Evolutionary conservation across 2,329 filamentous ascomycete species (phyloP).

Genomic region (Nemania sp.): DNA sequence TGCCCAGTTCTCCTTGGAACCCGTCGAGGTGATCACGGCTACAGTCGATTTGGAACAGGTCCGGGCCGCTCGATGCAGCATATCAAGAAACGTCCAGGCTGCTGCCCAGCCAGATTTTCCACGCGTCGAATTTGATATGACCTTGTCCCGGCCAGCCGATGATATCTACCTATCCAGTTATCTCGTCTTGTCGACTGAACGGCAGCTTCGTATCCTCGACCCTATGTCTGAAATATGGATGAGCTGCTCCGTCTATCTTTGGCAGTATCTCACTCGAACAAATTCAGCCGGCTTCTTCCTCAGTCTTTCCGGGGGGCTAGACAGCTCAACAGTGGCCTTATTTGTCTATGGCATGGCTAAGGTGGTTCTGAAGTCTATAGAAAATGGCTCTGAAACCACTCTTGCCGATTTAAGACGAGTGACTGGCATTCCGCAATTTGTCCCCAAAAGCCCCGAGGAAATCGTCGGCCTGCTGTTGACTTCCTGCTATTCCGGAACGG

Average conservation of each 20-base stretch:
- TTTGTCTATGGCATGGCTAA: slow-evolving; percentile 27
- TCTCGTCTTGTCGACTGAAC: no score
- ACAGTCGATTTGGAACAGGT: slow-evolving; percentile 13
- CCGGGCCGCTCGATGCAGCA: background rate
- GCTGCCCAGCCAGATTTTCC: no score
- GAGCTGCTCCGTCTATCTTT: no score
- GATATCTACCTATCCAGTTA: no score
- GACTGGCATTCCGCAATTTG: slow-evolving; percentile 11
- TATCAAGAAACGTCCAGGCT: no score
- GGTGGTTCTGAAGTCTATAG: slow-evolving; percentile 21
- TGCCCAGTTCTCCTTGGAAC: slow-evolving; percentile 9
- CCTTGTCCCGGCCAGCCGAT: no score
- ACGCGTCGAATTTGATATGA: no score
- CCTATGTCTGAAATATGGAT: no score
- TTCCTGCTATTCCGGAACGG: slow-evolving; percentile 21
- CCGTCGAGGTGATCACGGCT: slow-evolving; percentile 11
- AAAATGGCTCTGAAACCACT: slow-evolving; percentile 16
- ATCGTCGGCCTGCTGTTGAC: slow-evolving; percentile 23
- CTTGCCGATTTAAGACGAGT: slow-evolving; percentile 22
- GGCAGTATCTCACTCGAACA: no score
- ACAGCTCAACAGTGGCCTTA: slow-evolving; percentile 17
- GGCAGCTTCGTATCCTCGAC: no score
- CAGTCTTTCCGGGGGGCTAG: background rate
- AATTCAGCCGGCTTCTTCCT: background rate
- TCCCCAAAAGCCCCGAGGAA: slow-evolving; percentile 20